Evolutionary conservation across 495 filamentous ascomycete species (phyloP), one percentile per base, ranked within the genome.

Genomic region (Penicillium dipodomyicola): DNA sequence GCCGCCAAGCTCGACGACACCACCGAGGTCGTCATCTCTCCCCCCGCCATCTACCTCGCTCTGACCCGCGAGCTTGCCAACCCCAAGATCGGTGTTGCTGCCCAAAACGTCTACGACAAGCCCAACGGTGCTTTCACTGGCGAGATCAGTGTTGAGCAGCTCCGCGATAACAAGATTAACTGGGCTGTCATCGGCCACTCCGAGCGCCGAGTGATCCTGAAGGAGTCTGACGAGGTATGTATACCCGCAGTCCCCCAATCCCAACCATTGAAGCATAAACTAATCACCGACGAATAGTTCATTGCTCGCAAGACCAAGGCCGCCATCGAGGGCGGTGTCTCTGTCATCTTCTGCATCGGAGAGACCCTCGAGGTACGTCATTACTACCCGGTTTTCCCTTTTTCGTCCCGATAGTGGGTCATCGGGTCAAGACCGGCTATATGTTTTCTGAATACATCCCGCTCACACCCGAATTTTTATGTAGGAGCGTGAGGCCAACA

Each of bases 81-180:
- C 67, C 33, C 75, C 46, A 83, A 84, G 54, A 81, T 97, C 66
- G 84, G 88, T 60, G 89, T 97, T 52, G 87, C 91, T 43, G 85
- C 94, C 44, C 94, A 98, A 81, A 97, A 98, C 68, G 90, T 97
- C 73, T 97, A 84, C 76, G 87, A 97, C 82, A 92, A 92, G 80
- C 90, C 91, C 69, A 92, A 96, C 72, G 94, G 95, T 64, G 94
- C 95, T 57, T 97, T 89, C 82, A 98, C 94, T 25, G 94, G 95
- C 67, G 94, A 97, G 77, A 95, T 98, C 79, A 88, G 84, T 62
- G 91, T 91, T 56, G 78, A 85, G 58, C 95, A 98, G 77, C 84
- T 98, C 65, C 86, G 87, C 71, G 94, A 97, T 73, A 82, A 80
- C 75, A 84, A 83, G 64, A 87, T 98, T 67, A 82, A 86, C 68